phyloP scores from a whole-genome alignment of 495 filamentous ascomycete genomes.

The Aspergillus bridgeri region DNA sequence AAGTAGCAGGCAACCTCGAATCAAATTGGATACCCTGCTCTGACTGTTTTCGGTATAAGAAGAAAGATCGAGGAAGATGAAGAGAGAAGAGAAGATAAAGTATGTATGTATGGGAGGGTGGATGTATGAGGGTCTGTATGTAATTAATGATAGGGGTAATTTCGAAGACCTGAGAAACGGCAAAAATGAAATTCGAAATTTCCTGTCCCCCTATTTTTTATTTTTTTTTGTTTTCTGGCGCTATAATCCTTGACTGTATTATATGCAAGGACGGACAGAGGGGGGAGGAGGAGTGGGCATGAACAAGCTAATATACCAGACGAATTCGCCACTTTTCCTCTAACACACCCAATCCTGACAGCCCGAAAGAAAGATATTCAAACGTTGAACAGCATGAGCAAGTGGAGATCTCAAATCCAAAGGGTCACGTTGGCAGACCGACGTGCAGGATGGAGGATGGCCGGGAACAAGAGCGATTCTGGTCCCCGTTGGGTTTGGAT shows the following conservation, averaged over 20 bases:
- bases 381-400: constrained; percentile 10
- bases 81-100: not conserved
- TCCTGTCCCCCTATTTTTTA: not conserved
- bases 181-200: not conserved
- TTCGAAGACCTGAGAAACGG: not conserved
- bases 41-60: no score
- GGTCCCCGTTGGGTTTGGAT: constrained; percentile 26
- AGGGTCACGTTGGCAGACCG: constrained; percentile 19
- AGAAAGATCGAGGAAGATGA: not conserved
- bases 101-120: not conserved
- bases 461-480: constrained; percentile 1
- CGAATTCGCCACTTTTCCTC: constrained; percentile 16
- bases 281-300: not conserved
- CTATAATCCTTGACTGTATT: constrained; percentile 5
- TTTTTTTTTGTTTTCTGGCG: not conserved
- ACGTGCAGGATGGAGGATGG: constrained; percentile 7
- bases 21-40: not conserved
- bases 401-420: constrained; percentile 17
- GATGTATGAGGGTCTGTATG: constrained; percentile 14
- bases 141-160: not conserved
- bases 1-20: not conserved
- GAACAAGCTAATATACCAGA: constrained; percentile 2
- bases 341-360: not conserved
- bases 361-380: not conserved
- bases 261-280: constrained; percentile 16